These are phyloP conservation scores for Maudiozyma serrabonitensis DNA, from an alignment of 805 yeast species.

Conservation along the genomic window DNA sequence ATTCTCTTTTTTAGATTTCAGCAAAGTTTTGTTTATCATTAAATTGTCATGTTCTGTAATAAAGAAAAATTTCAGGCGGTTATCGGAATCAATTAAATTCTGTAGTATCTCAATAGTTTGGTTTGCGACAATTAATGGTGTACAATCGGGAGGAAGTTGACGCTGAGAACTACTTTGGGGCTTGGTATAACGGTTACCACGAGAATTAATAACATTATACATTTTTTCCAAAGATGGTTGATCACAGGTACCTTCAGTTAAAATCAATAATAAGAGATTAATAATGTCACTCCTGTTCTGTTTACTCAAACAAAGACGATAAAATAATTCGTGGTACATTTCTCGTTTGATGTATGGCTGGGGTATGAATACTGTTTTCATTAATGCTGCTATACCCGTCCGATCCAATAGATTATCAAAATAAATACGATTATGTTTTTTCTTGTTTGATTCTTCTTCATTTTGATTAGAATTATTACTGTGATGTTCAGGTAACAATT, in stretches of 20 bases:
- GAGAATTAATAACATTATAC: conserved; percentile 45
- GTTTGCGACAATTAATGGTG: conserved; percentile 62
- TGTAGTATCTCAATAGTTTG: conserved; percentile 72
- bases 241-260: conserved; percentile 66
- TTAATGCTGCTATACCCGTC: conserved; percentile 61
- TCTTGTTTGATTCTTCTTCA: conserved; percentile 14
- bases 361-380: conserved; percentile 65
- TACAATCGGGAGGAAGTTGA: conserved; percentile 47
- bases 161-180: conserved; percentile 5
- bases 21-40: conserved; percentile 28
- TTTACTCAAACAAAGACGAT: conserved; percentile 61
- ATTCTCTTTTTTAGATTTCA: conserved; percentile 29
- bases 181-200: conserved; percentile 32
- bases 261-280: conserved; percentile 52
- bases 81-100: conserved; percentile 55
- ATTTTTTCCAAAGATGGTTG: conserved; percentile 52
- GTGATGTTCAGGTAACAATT: background rate
- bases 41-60: conserved; percentile 64
- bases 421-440: conserved; percentile 21
- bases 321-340: conserved; percentile 53
- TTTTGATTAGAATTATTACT: background rate
- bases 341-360: conserved; percentile 56
- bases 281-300: conserved; percentile 71
- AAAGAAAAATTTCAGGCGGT: conserved; percentile 62
- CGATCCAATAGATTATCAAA: conserved; percentile 65